Evolutionary conservation across 768 basidiomycete species (phyloP), one percentile per base, ranked within the genome.

Genomic region (Suillus subaureus): DNA sequence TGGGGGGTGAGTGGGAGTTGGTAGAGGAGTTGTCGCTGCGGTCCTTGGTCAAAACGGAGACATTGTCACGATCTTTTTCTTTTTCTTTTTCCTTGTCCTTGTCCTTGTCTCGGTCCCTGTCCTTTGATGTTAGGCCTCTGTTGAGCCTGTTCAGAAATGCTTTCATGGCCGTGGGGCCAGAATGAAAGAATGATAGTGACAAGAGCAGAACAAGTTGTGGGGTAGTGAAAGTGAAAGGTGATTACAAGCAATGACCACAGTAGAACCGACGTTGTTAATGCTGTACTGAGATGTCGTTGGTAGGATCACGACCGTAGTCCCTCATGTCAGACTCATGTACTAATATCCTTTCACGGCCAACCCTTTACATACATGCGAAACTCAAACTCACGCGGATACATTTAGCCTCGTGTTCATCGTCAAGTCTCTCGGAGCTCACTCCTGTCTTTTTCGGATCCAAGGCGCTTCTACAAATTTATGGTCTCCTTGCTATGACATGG

Each of bases 61-160:
- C 68, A n/a, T 73, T 77, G 2, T 71, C 74, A 16, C 21, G 70
- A 2, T 75, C 72, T 6, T 43, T 72, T 11, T 74, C 74, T 9
- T 31, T 72, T 6, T 74, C 74, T 7, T 68, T 70, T 7, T 79
- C 80, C 67, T 70, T 78, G 45, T 82, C 76, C 63, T 74, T 79
- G 43, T 89, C 86, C 78, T 86, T 91, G 72, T 90, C n/a, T n/a
- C n/a, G n/a, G n/a, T n/a, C 86, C 77, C 88, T 74, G 65, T 68
- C 65, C n/a, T 76, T 75, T 56, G 77, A 90, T 73, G 82, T 78
- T 70, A 81, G 84, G 65, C 81, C 84, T 64, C 86, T 85, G 71
- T 92, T 91, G 70, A 94, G 80, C 73, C 92, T 87, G 74, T 85
- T 85, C 77, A 94, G 86, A 71, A 94, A 90, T 52, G 93, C 92